Base-by-base conservation (phyloP, 179 eudicot genomes). In the Camellia oleifera region DNA sequence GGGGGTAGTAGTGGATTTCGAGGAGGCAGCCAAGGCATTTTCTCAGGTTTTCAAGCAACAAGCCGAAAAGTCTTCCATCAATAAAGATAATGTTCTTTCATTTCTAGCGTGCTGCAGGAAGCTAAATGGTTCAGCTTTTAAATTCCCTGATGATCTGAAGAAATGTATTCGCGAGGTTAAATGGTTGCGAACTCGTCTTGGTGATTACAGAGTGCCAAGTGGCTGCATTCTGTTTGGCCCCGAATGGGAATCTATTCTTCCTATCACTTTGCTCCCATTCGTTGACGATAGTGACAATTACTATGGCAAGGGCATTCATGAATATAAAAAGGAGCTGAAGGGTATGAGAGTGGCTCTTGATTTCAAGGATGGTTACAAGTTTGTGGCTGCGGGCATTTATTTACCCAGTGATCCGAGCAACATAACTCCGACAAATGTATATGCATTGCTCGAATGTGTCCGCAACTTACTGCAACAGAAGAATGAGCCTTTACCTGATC, bases 111-210 rank as follows among this genome's bases (percentile, higher is more conserved):
- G 90, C 69, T 85, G 69, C 80, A 81, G 74, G 83, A 78, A 82
- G 56, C 75, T 89, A 23, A 81, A 70, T 71, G 64, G 32, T 26
- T 57, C 83, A 44, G 0, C 23, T 13, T 80, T 23, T 12, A 44
- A 78, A 23, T 26, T 92, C 76, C 81, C 90, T 42, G 10, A 23
- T 8, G 90, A 83, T 53, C 72, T 93, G 18, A 82, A 9, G 45
- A 56, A 80, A 3, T 86, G 90, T 70, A 76, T 93, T 44, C 72
- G 0, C 40, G 84, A 88, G 32, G 82, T 74, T 4, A 86, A 86
- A 80, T 93, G 97, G 95, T 74, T 93, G 42, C 82, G 83, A 77
- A 92, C 92, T 46, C 88, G 90, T 2, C 86, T 88, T 53, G 86
- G 85, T 13, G 93, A 83, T 81, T 83, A 44, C 58, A 84, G 88